phyloP scores from a whole-genome alignment of 2,329 filamentous ascomycete species.

The Colletotrichum sp. region DNA sequence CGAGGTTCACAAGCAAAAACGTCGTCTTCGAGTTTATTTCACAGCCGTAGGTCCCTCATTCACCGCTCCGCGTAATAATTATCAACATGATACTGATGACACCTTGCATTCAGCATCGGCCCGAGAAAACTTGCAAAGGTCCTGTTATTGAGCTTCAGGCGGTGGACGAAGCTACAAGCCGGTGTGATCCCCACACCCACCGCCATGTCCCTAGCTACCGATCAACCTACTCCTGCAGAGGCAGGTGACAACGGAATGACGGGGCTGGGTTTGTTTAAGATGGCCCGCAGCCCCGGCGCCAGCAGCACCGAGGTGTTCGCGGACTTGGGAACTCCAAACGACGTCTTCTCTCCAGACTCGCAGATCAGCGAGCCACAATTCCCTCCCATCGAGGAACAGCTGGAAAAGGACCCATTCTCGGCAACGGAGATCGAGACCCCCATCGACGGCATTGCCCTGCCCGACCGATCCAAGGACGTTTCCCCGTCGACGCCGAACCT shows the following conservation, averaged over 20 bases:
- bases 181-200: background rate
- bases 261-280: accelerated
- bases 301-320: background rate
- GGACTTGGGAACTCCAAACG: accelerated
- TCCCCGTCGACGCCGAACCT: accelerated
- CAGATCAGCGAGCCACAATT: background rate
- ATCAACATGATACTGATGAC: accelerated
- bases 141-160: slow-evolving; percentile 28
- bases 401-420: background rate
- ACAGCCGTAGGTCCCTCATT: slow-evolving; percentile 34
- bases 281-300: background rate
- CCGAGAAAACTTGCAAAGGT: slow-evolving; percentile 41
- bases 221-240: background rate
- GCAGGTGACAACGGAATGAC: accelerated
- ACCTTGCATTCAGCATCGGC: slow-evolving; percentile 28
- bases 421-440: background rate
- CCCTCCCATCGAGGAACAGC: background rate
- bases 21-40: slow-evolving; percentile 40
- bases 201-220: background rate
- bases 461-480: background rate
- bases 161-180: slow-evolving; percentile 27
- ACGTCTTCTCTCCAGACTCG: background rate
- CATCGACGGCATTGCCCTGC: accelerated
- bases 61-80: accelerated
- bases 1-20: slow-evolving; percentile 21